Evolutionary conservation across 441 rosid species (phyloP).

Genomic region (Metrosideros polymorpha): DNA sequence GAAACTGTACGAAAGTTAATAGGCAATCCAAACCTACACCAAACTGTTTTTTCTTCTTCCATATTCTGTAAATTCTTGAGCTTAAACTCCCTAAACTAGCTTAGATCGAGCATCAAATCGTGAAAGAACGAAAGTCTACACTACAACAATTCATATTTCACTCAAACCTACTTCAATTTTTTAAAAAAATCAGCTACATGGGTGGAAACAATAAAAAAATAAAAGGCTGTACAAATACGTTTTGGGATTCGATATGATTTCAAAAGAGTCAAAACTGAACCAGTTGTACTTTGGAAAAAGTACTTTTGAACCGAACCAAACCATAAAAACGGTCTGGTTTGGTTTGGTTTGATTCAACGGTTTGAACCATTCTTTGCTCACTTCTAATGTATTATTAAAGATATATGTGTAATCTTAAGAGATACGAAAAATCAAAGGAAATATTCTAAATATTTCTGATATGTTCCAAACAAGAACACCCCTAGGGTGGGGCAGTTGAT

Average conservation of each 20-base stretch:
- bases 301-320: not conserved
- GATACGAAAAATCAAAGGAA: not conserved
- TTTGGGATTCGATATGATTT: not conserved
- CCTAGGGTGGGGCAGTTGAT: not conserved
- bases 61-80: not conserved
- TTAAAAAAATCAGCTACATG: not conserved
- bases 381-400: not conserved
- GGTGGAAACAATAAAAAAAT: not conserved
- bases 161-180: not conserved
- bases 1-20: not conserved
- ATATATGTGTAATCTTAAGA: not conserved
- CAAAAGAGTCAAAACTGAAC: not conserved
- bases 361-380: not conserved
- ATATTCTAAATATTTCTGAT: not conserved
- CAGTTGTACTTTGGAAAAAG: not conserved
- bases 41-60: not conserved
- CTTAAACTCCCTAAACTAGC: not conserved
- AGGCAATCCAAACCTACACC: not conserved
- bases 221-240: not conserved
- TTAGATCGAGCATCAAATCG: not conserved
- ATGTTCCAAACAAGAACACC: not conserved
- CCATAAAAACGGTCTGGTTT: not conserved
- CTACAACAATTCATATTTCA: not conserved
- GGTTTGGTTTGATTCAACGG: not conserved
- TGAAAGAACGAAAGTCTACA: not conserved